phyloP scores from a whole-genome alignment of 805 yeast genomes.

The Pichia gijzeniarum region DNA sequence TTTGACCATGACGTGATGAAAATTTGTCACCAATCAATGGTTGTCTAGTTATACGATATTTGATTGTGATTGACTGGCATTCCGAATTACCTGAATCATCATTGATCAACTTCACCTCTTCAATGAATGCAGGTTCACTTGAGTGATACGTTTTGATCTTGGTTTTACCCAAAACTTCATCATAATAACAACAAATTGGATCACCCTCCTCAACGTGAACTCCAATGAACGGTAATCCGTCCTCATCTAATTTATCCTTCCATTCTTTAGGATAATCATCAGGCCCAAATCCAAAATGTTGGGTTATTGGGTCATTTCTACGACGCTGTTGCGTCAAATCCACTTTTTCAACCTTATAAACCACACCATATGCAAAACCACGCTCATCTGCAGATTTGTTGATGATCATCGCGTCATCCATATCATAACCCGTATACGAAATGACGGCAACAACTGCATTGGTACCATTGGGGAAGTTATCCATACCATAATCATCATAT shows the following conservation, averaged over 20 bases:
- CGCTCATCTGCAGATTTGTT: conserved; percentile 97
- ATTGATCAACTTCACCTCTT: conserved; percentile 88
- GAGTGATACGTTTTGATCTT: conserved; percentile 91
- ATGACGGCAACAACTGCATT: conserved; percentile 99
- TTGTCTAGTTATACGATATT: conserved; percentile 83
- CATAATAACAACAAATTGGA: conserved; percentile 88
- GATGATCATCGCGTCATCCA: conserved; percentile 99
- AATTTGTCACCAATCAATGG: conserved; percentile 97
- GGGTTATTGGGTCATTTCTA: conserved; percentile 90
- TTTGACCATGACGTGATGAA: conserved; percentile 96
- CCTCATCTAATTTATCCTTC: conserved; percentile 82
- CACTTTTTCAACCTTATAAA: conserved; percentile 88
- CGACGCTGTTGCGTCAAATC: conserved; percentile 73
- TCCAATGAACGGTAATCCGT: conserved; percentile 91
- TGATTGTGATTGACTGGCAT: conserved; percentile 79
- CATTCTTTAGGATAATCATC: conserved; percentile 91
- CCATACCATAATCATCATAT: conserved; percentile 96
- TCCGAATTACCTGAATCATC: conserved; percentile 75
- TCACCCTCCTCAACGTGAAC: conserved; percentile 89
- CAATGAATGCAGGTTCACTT: conserved; percentile 89
- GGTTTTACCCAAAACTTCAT: conserved; percentile 85
- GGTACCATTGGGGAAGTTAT: conserved; percentile 96
- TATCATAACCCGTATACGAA: conserved; percentile 98
- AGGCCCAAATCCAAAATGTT: conserved; percentile 88
- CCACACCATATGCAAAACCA: conserved; percentile 96